These are phyloP conservation scores for Hebeloma cylindrosporum DNA, from an alignment of 768 basidiomycete genomes.

Conservation along the genomic window DNA sequence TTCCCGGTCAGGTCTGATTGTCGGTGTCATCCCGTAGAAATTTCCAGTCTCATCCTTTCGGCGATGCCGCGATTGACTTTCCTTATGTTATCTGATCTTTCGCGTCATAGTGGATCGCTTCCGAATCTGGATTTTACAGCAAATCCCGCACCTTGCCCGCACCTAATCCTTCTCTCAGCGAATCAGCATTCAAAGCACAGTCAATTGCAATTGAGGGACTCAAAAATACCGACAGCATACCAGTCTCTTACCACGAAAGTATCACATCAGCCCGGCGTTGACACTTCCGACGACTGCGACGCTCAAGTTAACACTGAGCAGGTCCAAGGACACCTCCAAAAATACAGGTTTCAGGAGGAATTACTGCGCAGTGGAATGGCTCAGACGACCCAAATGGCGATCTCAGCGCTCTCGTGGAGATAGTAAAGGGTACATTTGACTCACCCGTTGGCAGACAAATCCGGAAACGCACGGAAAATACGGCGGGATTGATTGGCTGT, in stretches of 20 bases:
- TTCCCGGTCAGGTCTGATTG: too few species aligned
- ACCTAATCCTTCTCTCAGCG: constrained; percentile 30
- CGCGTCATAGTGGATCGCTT: too few species aligned
- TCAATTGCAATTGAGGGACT: constrained; percentile 22
- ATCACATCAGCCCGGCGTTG: constrained; percentile 30
- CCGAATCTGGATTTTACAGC: constrained; percentile 31
- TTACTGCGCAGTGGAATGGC: constrained; percentile 33
- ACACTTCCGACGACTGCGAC: constrained; percentile 1
- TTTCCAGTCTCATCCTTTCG: too few species aligned
- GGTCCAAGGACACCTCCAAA: not conserved
- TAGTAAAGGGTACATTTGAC: too few species aligned
- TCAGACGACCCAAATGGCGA: constrained; percentile 24
- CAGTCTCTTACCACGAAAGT: constrained; percentile 31
- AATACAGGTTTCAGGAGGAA: constrained; percentile 22
- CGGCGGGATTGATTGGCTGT: constrained; percentile 32
- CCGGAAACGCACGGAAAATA: too few species aligned
- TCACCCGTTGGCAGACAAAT: too few species aligned
- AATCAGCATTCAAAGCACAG: constrained; percentile 37
- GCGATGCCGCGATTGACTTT: too few species aligned
- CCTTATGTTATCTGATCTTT: too few species aligned
- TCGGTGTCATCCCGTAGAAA: too few species aligned
- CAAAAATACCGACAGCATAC: constrained; percentile 36
- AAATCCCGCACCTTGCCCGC: too few species aligned
- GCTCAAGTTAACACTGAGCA: not conserved
- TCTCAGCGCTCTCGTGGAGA: constrained; percentile 15